phyloP scores from a whole-genome alignment of 192 early-diverging fungal genomes.

The Cetraspora pellucida region DNA sequence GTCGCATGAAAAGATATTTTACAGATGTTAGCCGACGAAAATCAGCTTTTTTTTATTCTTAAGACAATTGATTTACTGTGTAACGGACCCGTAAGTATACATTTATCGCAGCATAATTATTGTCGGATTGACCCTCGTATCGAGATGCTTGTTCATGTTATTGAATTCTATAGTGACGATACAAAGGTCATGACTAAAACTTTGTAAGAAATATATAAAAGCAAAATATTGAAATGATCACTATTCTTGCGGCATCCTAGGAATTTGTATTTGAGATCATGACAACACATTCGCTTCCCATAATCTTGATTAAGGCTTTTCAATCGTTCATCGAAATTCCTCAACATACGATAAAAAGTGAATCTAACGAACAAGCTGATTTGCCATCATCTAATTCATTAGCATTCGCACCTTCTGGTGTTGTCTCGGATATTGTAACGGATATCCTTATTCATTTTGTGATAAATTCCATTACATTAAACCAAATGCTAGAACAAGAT shows the following conservation, averaged over 20 bases:
- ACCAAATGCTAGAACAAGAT: conserved; percentile 42
- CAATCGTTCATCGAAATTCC: conserved; percentile 47
- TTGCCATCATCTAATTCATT: background rate
- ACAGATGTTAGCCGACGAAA: conserved; percentile 39
- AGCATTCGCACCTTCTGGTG: conserved; percentile 30
- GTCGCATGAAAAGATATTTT: conserved; percentile 29
- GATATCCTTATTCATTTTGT: conserved; percentile 45
- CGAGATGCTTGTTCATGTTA: too few species aligned
- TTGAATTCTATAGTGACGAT: too few species aligned
- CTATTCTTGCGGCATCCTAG: background rate
- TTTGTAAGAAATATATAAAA: conserved; percentile 39
- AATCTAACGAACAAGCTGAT: background rate
- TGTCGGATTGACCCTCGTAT: background rate
- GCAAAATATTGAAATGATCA: conserved; percentile 26
- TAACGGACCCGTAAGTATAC: conserved; percentile 52
- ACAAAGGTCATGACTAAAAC: too few species aligned
- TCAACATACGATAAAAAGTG: background rate
- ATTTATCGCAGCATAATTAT: background rate
- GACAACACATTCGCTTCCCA: conserved; percentile 43
- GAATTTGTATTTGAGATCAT: conserved; percentile 32
- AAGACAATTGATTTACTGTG: conserved; percentile 50
- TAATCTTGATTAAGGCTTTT: conserved; percentile 44
- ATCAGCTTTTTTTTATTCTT: conserved; percentile 44
- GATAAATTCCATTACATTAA: conserved; percentile 36
- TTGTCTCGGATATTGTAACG: conserved; percentile 37